These are phyloP conservation scores for Cochlearia excelsa DNA, from an alignment of 345 rosid genomes.

Conservation along the genomic window DNA sequence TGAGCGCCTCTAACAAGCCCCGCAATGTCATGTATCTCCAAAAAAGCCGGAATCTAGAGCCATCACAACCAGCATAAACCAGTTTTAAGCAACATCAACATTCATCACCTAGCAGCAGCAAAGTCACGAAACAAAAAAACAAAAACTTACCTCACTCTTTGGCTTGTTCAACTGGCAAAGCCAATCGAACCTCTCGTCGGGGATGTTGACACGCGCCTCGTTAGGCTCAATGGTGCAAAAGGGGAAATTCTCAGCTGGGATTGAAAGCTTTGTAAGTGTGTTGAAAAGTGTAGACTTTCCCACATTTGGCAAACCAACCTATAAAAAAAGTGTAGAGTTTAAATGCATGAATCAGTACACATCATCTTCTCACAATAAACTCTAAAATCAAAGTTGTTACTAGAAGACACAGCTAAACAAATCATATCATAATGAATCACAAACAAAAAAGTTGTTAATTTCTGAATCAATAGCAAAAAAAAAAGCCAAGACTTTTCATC, in stretches of 20 bases:
- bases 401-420: neutral
- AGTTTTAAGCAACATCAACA: neutral
- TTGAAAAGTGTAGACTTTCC: slow-evolving; percentile 98
- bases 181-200: slow-evolving; percentile 95
- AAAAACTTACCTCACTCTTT: slow-evolving; percentile 63
- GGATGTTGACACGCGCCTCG: slow-evolving; percentile 90
- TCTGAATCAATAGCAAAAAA: slow-evolving; percentile 6
- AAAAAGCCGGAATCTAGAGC: slow-evolving; percentile 73
- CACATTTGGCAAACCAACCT: slow-evolving; percentile 98
- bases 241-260: slow-evolving; percentile 98
- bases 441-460: neutral
- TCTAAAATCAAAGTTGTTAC: neutral
- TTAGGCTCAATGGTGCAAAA: slow-evolving; percentile 98
- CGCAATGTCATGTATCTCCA: slow-evolving; percentile 97
- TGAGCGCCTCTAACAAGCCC: slow-evolving; percentile 97
- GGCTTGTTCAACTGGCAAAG: slow-evolving; percentile 82
- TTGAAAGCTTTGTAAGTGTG: slow-evolving; percentile 84
- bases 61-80: neutral
- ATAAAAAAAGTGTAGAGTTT: neutral
- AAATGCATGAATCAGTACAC: slow-evolving; percentile 5
- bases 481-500: neutral
- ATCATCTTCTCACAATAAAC: neutral
- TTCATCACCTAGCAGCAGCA: neutral
- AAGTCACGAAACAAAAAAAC: neutral
- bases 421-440: slow-evolving; percentile 1